phyloP scores from a whole-genome alignment of 2,329 filamentous ascomycete species.

The Dendrostoma leiphaemia region DNA sequence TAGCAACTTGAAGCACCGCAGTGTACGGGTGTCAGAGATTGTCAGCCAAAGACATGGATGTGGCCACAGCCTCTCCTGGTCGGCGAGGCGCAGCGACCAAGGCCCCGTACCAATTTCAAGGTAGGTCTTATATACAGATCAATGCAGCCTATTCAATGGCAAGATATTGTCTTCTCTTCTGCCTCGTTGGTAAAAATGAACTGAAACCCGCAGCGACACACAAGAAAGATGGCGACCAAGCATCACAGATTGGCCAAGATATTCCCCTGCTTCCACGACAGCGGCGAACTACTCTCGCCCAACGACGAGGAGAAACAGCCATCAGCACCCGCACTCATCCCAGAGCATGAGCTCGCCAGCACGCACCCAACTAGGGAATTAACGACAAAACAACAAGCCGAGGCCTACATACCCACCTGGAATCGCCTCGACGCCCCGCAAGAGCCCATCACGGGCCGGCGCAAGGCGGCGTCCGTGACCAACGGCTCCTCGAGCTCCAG shows the following conservation, averaged over 20 bases:
- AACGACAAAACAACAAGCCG: not conserved
- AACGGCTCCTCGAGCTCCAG: not conserved
- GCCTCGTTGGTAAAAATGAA: too few relatives aligned
- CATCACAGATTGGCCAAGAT: not conserved
- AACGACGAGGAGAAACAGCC: not conserved
- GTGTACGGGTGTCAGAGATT: too few relatives aligned
- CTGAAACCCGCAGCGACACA: not conserved
- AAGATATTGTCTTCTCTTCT: too few relatives aligned
- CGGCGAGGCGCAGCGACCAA: not conserved
- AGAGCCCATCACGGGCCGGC: constrained; percentile 6
- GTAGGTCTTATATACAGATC: too few relatives aligned
- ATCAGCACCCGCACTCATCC: not conserved
- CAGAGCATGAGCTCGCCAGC: not conserved
- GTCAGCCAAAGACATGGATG: not conserved
- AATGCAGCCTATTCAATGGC: too few relatives aligned
- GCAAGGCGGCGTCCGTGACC: constrained; percentile 9
- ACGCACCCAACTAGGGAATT: not conserved
- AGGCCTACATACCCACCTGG: constrained; percentile 4
- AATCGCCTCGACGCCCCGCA: not conserved
- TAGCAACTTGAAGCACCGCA: not conserved
- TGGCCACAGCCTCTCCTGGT: not conserved
- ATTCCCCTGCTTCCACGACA: not conserved
- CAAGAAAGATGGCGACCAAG: not conserved
- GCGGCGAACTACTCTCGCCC: not conserved
- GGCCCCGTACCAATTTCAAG: not conserved